These are phyloP conservation scores for Penicillium sp. DNA, from an alignment of 2,329 filamentous ascomycete species.

Conservation along the genomic window DNA sequence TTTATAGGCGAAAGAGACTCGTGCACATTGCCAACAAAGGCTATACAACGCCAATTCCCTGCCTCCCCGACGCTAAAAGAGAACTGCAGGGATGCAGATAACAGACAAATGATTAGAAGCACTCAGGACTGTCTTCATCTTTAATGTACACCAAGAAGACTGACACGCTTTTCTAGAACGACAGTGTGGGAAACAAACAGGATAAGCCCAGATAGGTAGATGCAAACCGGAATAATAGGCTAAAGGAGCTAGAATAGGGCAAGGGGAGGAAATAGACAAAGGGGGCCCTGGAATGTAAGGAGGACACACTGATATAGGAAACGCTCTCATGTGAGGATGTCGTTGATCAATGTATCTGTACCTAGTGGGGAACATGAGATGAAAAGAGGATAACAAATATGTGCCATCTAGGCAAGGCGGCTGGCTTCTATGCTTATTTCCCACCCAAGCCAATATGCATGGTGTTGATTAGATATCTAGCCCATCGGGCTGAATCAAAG, in stretches of 20 bases:
- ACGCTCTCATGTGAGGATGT: constrained; percentile 31
- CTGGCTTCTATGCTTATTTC: constrained; percentile 17
- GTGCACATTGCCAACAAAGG: constrained; percentile 5
- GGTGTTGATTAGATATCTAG: neutral
- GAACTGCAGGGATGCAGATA: neutral
- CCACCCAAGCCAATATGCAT: neutral
- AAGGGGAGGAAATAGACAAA: constrained; percentile 6
- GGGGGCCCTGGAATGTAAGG: constrained; percentile 15
- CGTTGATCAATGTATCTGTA: constrained; percentile 15
- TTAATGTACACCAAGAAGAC: constrained; percentile 33
- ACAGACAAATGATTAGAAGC: neutral
- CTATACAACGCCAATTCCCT: constrained; percentile 10
- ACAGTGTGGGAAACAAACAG: constrained; percentile 17
- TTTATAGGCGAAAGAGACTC: neutral
- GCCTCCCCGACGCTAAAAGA: neutral
- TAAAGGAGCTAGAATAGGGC: constrained; percentile 9
- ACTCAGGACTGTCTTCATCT: constrained; percentile 14
- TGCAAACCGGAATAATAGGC: constrained; percentile 20
- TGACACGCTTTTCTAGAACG: constrained; percentile 12
- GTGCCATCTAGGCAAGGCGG: neutral
- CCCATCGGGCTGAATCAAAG: constrained; percentile 53
- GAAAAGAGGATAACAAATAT: neutral
- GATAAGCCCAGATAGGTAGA: constrained; percentile 12
- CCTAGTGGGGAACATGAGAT: neutral
- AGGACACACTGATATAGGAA: constrained; percentile 18